Evolutionary conservation across 139 green algal species (phyloP).

Genomic region (Eudorina sp.): DNA sequence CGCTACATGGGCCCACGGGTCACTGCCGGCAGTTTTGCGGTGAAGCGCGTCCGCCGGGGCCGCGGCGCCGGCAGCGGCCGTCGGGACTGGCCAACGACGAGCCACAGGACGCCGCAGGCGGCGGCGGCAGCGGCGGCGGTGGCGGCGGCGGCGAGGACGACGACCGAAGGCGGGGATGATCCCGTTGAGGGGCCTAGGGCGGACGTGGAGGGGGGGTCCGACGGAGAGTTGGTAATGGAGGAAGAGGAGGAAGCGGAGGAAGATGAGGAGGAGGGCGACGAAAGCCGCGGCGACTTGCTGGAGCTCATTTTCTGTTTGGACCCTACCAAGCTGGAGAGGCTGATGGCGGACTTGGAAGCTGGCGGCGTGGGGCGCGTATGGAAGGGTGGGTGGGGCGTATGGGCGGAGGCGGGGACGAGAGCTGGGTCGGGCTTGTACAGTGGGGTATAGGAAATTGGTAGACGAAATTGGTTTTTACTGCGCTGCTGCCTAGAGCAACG

Average conservation of each 20-base stretch:
- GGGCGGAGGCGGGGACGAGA: background rate
- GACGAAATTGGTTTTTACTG: too few species aligned
- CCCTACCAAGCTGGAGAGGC: background rate
- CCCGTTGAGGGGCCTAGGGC: background rate
- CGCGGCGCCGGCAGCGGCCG: too few species aligned
- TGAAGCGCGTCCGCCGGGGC: too few species aligned
- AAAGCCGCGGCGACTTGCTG: background rate
- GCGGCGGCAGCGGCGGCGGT: too few species aligned
- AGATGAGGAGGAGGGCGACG: too few species aligned
- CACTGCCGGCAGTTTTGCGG: background rate
- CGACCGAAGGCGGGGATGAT: background rate
- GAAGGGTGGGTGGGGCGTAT: background rate
- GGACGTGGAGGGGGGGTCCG: background rate
- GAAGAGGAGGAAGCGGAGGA: background rate
- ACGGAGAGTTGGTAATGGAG: background rate
- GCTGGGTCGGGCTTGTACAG: too few species aligned
- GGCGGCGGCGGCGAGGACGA: background rate
- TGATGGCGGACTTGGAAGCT: background rate
- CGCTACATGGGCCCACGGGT: background rate
- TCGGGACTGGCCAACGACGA: background rate
- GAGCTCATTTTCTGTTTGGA: background rate
- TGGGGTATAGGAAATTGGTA: too few species aligned
- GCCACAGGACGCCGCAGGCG: background rate
- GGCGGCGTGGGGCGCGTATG: background rate
- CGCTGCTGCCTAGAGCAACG: too few species aligned